Evolutionary conservation across 208 protist species (phyloP).

Genomic region (Leishmania arabica): DNA sequence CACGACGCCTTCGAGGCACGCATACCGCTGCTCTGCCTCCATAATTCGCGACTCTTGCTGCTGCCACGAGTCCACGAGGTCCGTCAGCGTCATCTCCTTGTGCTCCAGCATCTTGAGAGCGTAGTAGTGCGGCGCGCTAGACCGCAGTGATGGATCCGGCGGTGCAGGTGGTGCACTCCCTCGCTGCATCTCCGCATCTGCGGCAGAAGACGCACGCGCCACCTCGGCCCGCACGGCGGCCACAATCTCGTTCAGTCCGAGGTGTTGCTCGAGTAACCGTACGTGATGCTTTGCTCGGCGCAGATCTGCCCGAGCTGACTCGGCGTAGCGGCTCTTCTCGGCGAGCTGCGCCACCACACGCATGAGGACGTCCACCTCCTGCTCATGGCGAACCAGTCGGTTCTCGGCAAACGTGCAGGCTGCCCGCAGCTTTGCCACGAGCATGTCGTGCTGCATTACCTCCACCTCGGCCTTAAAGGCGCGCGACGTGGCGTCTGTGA

Average conservation of each 20-base stretch:
- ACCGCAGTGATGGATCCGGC: constrained; percentile 11
- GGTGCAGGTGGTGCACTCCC: not conserved
- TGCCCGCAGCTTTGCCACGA: constrained; percentile 53
- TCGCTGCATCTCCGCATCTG: not conserved
- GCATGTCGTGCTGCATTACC: constrained; percentile 41
- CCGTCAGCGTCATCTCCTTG: constrained; percentile 76
- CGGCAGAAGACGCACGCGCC: not conserved
- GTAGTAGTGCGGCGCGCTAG: constrained; percentile 72
- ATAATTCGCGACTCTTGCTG: constrained; percentile 57
- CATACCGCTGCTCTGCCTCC: constrained; percentile 40
- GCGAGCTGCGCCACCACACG: constrained; percentile 64
- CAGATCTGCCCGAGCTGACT: constrained; percentile 40
- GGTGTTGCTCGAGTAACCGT: constrained; percentile 62
- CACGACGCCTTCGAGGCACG: constrained; percentile 36
- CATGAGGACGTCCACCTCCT: constrained; percentile 69
- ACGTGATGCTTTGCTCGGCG: constrained; percentile 58
- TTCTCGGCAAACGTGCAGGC: constrained; percentile 48
- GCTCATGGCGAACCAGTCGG: constrained; percentile 37
- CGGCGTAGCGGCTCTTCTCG: constrained; percentile 43
- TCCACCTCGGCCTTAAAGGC: constrained; percentile 52
- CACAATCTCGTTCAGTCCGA: constrained; percentile 65
- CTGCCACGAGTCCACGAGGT: constrained; percentile 77
- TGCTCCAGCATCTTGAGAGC: constrained; percentile 73
- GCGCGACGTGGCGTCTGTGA: constrained; percentile 34
- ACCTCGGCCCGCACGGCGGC: constrained; percentile 38